phyloP scores from a whole-genome alignment of 352 stramenopile species.

The Thraustochytrium sp. region DNA sequence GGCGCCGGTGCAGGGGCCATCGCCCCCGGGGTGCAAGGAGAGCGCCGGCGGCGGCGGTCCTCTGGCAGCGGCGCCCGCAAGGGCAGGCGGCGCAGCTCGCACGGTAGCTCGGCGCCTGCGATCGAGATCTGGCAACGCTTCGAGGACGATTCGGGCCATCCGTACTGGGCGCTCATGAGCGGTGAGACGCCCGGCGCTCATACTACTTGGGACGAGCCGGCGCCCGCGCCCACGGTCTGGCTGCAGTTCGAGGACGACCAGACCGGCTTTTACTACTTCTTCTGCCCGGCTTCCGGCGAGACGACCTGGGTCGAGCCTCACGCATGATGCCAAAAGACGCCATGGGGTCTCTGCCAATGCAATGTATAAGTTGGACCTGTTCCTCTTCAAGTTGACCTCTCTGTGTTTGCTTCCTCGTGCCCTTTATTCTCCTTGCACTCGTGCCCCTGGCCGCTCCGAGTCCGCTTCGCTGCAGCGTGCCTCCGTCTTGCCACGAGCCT shows the following conservation, averaged over 20 bases:
- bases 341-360: neutral
- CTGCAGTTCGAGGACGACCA: conserved; percentile 32
- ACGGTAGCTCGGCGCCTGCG: neutral
- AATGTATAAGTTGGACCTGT: neutral
- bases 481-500: too few relatives aligned
- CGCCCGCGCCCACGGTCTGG: neutral
- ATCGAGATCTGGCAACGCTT: conserved; percentile 30
- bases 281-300: neutral
- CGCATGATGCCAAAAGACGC: neutral
- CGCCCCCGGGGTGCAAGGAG: too few relatives aligned
- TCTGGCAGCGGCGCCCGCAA: too few relatives aligned
- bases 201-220: conserved; percentile 3
- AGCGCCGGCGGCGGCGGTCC: too few relatives aligned
- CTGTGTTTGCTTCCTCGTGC: too few relatives aligned
- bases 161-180: neutral
- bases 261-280: conserved; percentile 21
- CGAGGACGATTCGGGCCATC: neutral
- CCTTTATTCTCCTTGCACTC: neutral
- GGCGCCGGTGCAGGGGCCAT: too few relatives aligned
- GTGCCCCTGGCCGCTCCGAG: neutral
- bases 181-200: neutral
- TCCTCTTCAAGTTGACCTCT: neutral
- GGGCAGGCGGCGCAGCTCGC: too few relatives aligned
- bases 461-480: too few relatives aligned
- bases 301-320: conserved; percentile 16